phyloP scores from a whole-genome alignment of 345 rosid species.

The Melastoma malabathricum region DNA sequence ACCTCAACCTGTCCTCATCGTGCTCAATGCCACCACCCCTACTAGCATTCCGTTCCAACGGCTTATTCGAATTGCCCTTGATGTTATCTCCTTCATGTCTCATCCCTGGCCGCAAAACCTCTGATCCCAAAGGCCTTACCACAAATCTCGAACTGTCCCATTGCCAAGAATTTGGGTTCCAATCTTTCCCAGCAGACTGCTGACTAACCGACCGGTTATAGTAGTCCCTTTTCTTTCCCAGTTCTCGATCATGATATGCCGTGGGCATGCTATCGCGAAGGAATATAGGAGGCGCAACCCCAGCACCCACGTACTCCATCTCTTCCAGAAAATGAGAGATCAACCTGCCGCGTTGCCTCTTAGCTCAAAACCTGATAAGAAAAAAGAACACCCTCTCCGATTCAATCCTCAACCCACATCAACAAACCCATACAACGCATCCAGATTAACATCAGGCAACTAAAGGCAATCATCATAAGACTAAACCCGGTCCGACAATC shows the following conservation, averaged over 20 bases:
- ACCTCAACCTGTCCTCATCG: slow-evolving; percentile 42
- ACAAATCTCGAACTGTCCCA: slow-evolving; percentile 68
- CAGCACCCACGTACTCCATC: slow-evolving; percentile 76
- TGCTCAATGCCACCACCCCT: slow-evolving; percentile 7
- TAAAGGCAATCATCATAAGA: too few relatives aligned
- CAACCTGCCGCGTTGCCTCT: not conserved
- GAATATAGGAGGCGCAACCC: slow-evolving; percentile 49
- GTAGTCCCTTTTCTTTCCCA: slow-evolving; percentile 57
- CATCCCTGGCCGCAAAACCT: slow-evolving; percentile 24
- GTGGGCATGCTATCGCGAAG: slow-evolving; percentile 39
- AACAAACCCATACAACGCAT: too few relatives aligned
- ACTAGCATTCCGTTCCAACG: slow-evolving; percentile 7
- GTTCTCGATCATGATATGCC: slow-evolving; percentile 27
- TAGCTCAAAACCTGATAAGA: slow-evolving; percentile 5
- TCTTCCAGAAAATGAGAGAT: slow-evolving; percentile 5
- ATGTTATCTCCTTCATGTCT: slow-evolving; percentile 9
- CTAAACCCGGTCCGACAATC: too few relatives aligned
- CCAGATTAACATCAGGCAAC: too few relatives aligned
- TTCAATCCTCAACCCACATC: too few relatives aligned
- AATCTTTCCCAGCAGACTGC: slow-evolving; percentile 29
- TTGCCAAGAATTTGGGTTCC: slow-evolving; percentile 65
- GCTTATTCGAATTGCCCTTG: slow-evolving; percentile 10
- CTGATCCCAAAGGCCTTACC: slow-evolving; percentile 41
- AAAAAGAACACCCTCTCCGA: not conserved
- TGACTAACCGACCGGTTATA: slow-evolving; percentile 11